Evolutionary conservation across 805 yeast genomes (phyloP), one percentile per base, ranked within the genome.

Genomic region (Myxozyma monticola): DNA sequence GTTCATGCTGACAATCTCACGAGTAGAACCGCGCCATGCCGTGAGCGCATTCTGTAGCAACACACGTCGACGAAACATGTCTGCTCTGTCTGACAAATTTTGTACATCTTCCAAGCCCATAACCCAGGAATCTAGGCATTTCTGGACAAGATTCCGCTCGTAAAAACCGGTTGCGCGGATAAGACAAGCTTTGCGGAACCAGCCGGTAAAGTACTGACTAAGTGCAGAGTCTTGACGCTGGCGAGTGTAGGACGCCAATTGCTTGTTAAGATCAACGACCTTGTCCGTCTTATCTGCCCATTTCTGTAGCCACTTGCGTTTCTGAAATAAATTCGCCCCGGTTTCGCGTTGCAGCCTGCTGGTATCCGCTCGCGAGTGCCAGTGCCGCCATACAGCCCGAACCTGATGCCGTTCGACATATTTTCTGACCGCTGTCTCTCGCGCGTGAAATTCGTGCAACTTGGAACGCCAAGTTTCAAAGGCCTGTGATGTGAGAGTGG

Each of bases 381-480:
- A 49, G 4, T 14, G n/a, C 1, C 22, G 31, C 22, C 39, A 36
- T 15, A 24, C 8, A n/a, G 35, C 14, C 4, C 34, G 30, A 3
- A 15, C 6, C 18, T 21, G 6, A 7, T 10, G 3, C 2, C 31
- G 33, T 10, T 28, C 29, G 14, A 24, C 4, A n/a, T 9, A 2
- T 9, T 29, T 44, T 8, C 8, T n/a, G n/a, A 42, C 20, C 6
- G 21, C 20, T 9, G 14, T 9, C 21, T 49, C 49, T 12, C 46
- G 51, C 7, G 41, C 26, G 3, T 9, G 12, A 12, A 28, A 34
- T 9, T 37, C 26, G n/a, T 31, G 42, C 4, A 44, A 18, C 33
- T 44, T 49, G 4, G 36, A 29, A 5, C 42, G 37, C 57, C 57
- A 53, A n/a, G 42, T 25, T 22, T 42, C 45, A 15, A 53, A 38